These are phyloP conservation scores for Phytopythium sindhum DNA, from an alignment of 352 stramenopile genomes.

Conservation along the genomic window DNA sequence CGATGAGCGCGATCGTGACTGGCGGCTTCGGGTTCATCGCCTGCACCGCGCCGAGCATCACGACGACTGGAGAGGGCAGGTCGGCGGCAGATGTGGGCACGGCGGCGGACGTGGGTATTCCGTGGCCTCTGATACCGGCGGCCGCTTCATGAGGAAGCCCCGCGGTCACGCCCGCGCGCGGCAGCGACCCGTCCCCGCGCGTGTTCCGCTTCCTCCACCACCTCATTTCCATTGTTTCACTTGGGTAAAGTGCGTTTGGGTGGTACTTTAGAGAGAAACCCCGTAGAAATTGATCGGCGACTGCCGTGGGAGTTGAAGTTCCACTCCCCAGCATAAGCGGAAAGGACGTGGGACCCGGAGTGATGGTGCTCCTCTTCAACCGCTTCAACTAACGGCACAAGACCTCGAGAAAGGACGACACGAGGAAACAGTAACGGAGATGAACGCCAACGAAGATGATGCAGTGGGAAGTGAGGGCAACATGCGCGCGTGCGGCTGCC, in stretches of 20 bases:
- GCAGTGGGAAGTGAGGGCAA: constrained; percentile 29
- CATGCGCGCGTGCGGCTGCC: constrained; percentile 63
- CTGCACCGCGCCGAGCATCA: constrained; percentile 41
- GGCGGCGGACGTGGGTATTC: not conserved
- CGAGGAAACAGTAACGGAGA: constrained; percentile 3
- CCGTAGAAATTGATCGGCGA: constrained; percentile 1
- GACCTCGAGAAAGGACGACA: not conserved
- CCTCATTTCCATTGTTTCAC: not conserved
- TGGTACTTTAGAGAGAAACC: constrained; percentile 2
- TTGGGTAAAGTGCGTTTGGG: not conserved
- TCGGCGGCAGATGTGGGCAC: not conserved
- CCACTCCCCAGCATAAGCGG: constrained; percentile 1
- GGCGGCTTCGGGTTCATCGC: constrained; percentile 59
- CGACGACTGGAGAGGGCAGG: constrained; percentile 18
- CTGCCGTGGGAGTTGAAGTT: constrained; percentile 1
- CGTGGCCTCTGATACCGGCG: not conserved
- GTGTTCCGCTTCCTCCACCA: constrained; percentile 1
- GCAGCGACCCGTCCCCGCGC: not conserved
- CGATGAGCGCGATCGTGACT: constrained; percentile 41
- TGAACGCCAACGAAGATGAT: constrained; percentile 18
- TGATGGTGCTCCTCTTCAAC: not conserved
- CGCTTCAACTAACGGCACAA: not conserved
- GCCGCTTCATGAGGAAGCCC: not conserved
- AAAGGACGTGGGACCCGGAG: not conserved
- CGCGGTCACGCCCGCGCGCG: not conserved